Evolutionary conservation across 1,139 yeast species (phyloP), one percentile per base, ranked within the genome.

Genomic region (Lodderomyces orthopsilosis): DNA sequence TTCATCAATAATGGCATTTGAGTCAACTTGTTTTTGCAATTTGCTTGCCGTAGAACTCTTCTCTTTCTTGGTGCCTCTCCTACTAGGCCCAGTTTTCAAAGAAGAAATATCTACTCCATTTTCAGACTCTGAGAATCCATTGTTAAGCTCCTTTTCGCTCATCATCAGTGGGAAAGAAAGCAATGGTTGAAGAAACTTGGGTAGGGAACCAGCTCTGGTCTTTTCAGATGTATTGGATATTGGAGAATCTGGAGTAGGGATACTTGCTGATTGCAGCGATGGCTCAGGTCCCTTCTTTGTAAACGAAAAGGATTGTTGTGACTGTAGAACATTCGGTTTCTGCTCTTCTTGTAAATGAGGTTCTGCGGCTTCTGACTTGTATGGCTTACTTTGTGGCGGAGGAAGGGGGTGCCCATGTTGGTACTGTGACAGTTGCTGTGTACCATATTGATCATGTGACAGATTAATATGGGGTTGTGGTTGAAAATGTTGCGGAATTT

Each of bases 151-250:
- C 23, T 8, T 18, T 10, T 13, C 6, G 21, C 14, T 5, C 6
- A 51, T 46, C 9, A 37, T 28, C 38, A 55, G 47, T 1, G 63
- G 63, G 40, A 59, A 58, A 2, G 61, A 57, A 24, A 60, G 48
- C 33, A 60, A 49, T 2, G 64, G 64, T 43, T 60, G 63, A 32
- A 60, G 49, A n/a, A 60, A 57, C 41, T 58, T 59, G 14, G 64
- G 63, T 28, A 59, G 52, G 40, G 56, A 58, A 19, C 37, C 19
- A 15, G 32, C 23, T 4, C 13, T 21, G 10, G 21, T 15, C 15
- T 22, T 35, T 12, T 38, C 36, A n/a, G 27, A 26, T 1, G 27
- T 22, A 3, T 47, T 37, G 8, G 37, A 44, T 12, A 51, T 48
- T 3, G 53, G 49, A 4, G 50, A 43, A 15, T 45, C 49, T 10